Conservation (phyloP, 352 stramenopile genomes). For the Globisporangium barbulae region DNA sequence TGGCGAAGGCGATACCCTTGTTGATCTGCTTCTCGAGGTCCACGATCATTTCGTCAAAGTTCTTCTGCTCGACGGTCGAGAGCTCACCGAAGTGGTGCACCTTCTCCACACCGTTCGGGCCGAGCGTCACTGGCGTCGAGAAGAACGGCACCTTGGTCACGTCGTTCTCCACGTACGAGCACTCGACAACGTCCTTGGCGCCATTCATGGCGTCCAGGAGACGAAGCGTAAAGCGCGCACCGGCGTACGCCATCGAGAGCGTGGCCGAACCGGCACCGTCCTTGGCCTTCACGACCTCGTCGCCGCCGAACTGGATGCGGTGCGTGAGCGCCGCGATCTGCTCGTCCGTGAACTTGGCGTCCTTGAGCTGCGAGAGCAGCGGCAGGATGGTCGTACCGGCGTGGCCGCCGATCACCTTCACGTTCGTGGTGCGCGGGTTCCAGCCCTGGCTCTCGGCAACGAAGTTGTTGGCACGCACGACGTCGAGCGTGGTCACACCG, state of each 20-base stretch:
- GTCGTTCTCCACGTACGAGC: slow-evolving; percentile 96
- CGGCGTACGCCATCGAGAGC: slow-evolving; percentile 99
- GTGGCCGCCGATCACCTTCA: slow-evolving; percentile 98
- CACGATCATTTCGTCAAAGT: slow-evolving; percentile 89
- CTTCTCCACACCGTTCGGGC: slow-evolving; percentile 95
- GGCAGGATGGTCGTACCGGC: slow-evolving; percentile 99
- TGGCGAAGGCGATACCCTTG: slow-evolving; percentile 85
- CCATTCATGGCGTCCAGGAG: slow-evolving; percentile 95
- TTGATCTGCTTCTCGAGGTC: slow-evolving; percentile 85
- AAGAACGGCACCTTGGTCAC: slow-evolving; percentile 96
- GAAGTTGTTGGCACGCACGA: slow-evolving; percentile 97
- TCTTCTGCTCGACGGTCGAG: slow-evolving; percentile 77
- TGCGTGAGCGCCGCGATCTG: slow-evolving; percentile 95
- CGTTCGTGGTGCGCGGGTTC: slow-evolving; percentile 75
- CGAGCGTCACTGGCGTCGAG: slow-evolving; percentile 93
- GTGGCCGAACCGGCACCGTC: slow-evolving; percentile 97
- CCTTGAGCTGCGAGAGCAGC: slow-evolving; percentile 95
- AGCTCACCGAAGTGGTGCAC: slow-evolving; percentile 92
- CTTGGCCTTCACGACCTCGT: slow-evolving; percentile 97
- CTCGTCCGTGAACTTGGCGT: slow-evolving; percentile 92
- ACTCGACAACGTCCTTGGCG: slow-evolving; percentile 94
- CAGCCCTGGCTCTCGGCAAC: slow-evolving; percentile 73
- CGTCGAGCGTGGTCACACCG: slow-evolving; percentile 98
- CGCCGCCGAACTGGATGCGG: slow-evolving; percentile 92
- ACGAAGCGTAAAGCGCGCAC: slow-evolving; percentile 91